These are phyloP conservation scores for Kurtzmaniella natalensis DNA, from an alignment of 1,139 yeast species.

Conservation along the genomic window DNA sequence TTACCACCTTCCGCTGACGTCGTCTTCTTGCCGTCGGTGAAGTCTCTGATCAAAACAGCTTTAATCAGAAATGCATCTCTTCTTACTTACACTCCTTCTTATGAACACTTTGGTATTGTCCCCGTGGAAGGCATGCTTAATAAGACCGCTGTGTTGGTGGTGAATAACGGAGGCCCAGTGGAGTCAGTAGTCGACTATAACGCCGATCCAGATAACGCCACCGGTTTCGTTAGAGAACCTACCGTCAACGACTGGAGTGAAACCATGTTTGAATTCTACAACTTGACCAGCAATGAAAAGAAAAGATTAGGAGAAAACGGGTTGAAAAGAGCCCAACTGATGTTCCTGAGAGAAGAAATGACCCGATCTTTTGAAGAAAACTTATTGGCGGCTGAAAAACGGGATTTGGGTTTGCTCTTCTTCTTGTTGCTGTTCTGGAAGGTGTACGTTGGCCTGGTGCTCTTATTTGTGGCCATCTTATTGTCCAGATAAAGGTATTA, in stretches of 20 bases:
- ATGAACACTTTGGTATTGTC: conserved; percentile 96
- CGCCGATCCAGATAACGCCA: conserved; percentile 40
- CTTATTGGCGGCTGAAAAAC: conserved; percentile 12
- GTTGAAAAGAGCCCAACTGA: conserved; percentile 40
- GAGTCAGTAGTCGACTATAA: conserved; percentile 63
- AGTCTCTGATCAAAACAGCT: conserved; percentile 60
- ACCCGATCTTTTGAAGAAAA: conserved; percentile 43
- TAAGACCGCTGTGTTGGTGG: conserved; percentile 81
- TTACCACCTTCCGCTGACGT: conserved; percentile 46
- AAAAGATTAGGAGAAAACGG: conserved; percentile 47
- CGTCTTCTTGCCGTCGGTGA: conserved; percentile 76
- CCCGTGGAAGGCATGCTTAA: conserved; percentile 92
- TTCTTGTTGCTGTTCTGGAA: conserved; percentile 9
- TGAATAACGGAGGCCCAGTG: conserved; percentile 87
- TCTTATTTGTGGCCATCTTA: background rate
- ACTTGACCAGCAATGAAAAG: conserved; percentile 24
- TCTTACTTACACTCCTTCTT: conserved; percentile 81
- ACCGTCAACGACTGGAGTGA: conserved; percentile 60
- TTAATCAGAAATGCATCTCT: conserved; percentile 55
- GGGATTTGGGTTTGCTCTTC: conserved; percentile 13
- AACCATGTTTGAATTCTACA: conserved; percentile 41
- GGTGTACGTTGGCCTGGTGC: conserved; percentile 4
- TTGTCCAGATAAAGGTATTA: too few species aligned
- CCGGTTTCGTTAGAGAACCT: conserved; percentile 72
- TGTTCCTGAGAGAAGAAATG: conserved; percentile 63